Percentiles rank a stretch among this genome's conserved stretches.
These are phyloP conservation scores for Septoria petroselini DNA, from an alignment of 2,329 filamentous ascomycete species.

Conservation along the genomic window DNA sequence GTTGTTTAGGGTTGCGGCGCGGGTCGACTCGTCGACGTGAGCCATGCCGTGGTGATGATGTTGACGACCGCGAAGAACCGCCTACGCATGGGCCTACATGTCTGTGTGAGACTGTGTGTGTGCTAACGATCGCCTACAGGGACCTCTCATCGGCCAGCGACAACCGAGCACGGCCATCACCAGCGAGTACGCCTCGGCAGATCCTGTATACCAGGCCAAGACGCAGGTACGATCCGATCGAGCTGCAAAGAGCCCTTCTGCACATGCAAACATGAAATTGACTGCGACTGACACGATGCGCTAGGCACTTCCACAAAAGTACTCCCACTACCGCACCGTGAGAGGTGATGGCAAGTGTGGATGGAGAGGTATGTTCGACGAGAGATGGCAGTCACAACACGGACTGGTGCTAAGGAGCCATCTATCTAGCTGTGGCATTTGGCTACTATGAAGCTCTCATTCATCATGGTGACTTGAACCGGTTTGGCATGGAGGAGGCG, in stretches of 20 bases:
- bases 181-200: conserved; percentile 82
- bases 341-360: conserved; percentile 94
- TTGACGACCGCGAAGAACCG: conserved; percentile 16
- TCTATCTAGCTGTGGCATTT: conserved; percentile 74
- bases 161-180: conserved; percentile 73
- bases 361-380: conserved; percentile 75
- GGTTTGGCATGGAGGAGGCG: conserved; percentile 66
- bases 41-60: conserved; percentile 7
- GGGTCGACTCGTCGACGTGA: conserved; percentile 19
- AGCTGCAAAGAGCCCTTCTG: conserved; percentile 2
- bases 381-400: conserved; percentile 15
- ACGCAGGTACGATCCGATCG: conserved; percentile 64
- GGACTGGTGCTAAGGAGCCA: conserved; percentile 16
- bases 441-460: conserved; percentile 87
- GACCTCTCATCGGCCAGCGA: conserved; percentile 76
- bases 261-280: neutral
- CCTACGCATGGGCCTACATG: conserved; percentile 29
- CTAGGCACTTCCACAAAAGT: conserved; percentile 75
- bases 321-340: conserved; percentile 82
- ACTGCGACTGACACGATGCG: conserved; percentile 2
- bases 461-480: conserved; percentile 60
- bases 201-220: conserved; percentile 80
- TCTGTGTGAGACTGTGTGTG: no score
- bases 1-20: conserved; percentile 28
- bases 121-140: conserved; percentile 52